A percentile compares a stretch with the other conserved stretches of the same genome.
phyloP scores from a whole-genome alignment of 2,329 filamentous ascomycete genomes.

The Metarhizium guizhouense region DNA sequence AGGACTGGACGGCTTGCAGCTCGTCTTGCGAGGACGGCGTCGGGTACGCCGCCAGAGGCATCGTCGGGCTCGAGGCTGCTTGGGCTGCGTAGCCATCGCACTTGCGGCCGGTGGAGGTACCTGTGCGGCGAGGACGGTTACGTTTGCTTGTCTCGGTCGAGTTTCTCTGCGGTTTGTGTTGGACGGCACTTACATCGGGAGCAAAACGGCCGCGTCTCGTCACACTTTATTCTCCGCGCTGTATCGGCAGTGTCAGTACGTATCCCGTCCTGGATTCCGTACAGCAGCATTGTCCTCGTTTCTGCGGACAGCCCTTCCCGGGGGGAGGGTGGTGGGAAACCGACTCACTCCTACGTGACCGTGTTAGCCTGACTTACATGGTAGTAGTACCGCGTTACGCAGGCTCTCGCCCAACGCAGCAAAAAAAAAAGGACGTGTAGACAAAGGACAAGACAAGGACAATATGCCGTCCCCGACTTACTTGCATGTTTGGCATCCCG shows the following conservation, averaged over 20 bases:
- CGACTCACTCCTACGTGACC: not conserved
- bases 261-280: not conserved
- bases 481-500: conserved; percentile 2
- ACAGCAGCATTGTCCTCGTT: too few species aligned
- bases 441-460: too few species aligned
- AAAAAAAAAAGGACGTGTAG: too few species aligned
- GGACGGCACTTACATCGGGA: not conserved
- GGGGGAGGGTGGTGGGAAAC: not conserved
- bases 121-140: not conserved
- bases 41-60: not conserved
- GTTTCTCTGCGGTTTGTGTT: not conserved
- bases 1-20: not conserved
- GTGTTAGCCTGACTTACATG: not conserved
- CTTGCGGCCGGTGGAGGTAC: not conserved
- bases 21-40: not conserved
- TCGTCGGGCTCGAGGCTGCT: not conserved
- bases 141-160: not conserved
- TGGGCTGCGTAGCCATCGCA: not conserved
- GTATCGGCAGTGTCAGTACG: not conserved
- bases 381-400: too few species aligned
- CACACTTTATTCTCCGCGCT: not conserved
- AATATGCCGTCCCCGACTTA: not conserved
- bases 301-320: too few species aligned
- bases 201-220: not conserved
- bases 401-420: too few species aligned